phyloP scores from a whole-genome alignment of 345 rosid genomes.

The Populus deltoides region DNA sequence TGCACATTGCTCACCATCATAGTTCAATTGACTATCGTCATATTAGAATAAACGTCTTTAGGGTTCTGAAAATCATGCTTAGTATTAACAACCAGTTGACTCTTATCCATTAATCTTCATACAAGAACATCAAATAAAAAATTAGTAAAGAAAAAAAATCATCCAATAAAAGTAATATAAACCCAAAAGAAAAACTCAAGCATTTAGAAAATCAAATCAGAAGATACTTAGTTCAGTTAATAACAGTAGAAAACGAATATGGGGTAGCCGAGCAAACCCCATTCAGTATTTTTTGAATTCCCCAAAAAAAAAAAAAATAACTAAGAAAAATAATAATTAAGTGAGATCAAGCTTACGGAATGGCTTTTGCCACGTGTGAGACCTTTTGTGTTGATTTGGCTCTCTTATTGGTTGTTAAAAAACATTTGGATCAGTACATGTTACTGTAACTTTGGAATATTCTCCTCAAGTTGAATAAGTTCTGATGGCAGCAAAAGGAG shows the following conservation, averaged over 20 bases:
- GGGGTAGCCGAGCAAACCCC: background rate
- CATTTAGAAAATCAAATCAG: background rate
- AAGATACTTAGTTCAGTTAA: background rate
- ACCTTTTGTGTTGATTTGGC: too few species aligned
- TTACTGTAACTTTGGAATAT: too few species aligned
- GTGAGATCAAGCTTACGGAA: too few species aligned
- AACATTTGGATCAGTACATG: too few species aligned
- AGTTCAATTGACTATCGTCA: constrained; percentile 5
- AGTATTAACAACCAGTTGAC: constrained; percentile 10
- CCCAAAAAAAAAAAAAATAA: too few species aligned
- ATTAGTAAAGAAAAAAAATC: background rate
- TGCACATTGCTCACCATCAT: constrained; percentile 10
- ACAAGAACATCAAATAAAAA: background rate
- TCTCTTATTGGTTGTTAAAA: too few species aligned
- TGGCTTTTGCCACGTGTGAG: too few species aligned
- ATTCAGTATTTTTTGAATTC: background rate
- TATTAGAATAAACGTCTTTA: constrained; percentile 2
- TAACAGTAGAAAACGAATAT: too few species aligned
- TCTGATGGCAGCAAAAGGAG: too few species aligned
- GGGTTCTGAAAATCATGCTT: constrained; percentile 3
- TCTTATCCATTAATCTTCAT: constrained; percentile 24
- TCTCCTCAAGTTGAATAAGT: too few species aligned
- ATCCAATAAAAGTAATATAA: background rate
- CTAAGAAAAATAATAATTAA: too few species aligned
- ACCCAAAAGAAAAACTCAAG: background rate